A percentile compares a stretch with the other conserved stretches of the same genome.
Evolutionary conservation across 768 basidiomycete species (phyloP).

Genomic region (Tylopilus cervinicoccineus): DNA sequence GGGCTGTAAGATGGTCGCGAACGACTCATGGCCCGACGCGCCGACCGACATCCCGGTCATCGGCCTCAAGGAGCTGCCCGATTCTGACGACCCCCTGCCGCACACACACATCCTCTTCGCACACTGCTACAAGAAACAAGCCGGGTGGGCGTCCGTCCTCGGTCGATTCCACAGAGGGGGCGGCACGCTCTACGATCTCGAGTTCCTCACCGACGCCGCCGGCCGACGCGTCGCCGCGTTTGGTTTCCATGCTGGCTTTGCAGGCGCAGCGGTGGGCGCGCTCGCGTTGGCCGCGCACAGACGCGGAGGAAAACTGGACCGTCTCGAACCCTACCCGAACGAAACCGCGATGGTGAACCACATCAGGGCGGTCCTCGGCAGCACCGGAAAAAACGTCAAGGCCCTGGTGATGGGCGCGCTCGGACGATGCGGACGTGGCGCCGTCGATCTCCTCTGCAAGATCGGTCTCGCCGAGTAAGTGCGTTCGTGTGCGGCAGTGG

Average conservation of each 20-base stretch:
- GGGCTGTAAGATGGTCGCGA: conserved; percentile 82
- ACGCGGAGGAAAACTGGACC: conserved; percentile 56
- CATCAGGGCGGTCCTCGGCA: conserved; percentile 64
- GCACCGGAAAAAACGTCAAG: conserved; percentile 68
- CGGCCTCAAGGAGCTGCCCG: conserved; percentile 94
- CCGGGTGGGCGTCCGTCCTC: conserved; percentile 85
- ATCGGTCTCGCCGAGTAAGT: conserved; percentile 91
- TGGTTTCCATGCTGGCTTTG: conserved; percentile 97
- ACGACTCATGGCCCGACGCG: conserved; percentile 87
- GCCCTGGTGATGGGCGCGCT: conserved; percentile 95
- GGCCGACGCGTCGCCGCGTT: conserved; percentile 96
- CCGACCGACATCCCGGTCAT: conserved; percentile 76
- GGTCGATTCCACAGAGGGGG: conserved; percentile 79
- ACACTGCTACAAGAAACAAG: conserved; percentile 96
- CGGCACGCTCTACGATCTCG: conserved; percentile 90
- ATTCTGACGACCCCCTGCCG: conserved; percentile 73
- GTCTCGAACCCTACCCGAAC: conserved; percentile 76
- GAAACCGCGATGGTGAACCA: conserved; percentile 78
- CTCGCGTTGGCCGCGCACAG: conserved; percentile 72
- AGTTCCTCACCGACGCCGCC: conserved; percentile 82
- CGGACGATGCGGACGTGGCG: conserved; percentile 91
- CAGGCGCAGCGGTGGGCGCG: conserved; percentile 92
- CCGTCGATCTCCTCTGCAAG: conserved; percentile 93
- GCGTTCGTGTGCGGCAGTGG: neutral
- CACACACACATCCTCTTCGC: conserved; percentile 99